Evolutionary conservation across 768 basidiomycete genomes (phyloP), one percentile per base, ranked within the genome.

Genomic region (Phanerodontia chrysosporium): DNA sequence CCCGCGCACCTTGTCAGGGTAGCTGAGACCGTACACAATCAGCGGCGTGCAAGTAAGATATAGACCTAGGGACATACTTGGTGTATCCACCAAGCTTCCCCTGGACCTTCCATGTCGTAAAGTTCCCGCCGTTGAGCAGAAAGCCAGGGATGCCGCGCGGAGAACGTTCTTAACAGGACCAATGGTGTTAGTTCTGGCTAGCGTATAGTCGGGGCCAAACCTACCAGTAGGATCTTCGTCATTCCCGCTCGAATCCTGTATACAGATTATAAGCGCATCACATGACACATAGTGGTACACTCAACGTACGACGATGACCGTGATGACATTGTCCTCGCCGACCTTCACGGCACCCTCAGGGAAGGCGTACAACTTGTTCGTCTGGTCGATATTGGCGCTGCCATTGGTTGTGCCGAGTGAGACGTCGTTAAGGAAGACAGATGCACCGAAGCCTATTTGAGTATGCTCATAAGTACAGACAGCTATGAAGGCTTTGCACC

Each of bases 131-230:
- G 56, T 84, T 77, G 18, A 93, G 78, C 65, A 78, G 69, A 74
- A 90, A 92, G 12, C 90, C 90, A 8, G 90, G 82, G 35, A 93
- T 78, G 1, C 91, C 92, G 21, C 91, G 84, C 25, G 90, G 87
- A 10, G 86, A 84, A 13, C 51, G 51, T 29, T 51, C 51, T 51
- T 45, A 18, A 24, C 44, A 45, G n/a, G 6, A 7, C 44, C 5
- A 45, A 45, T 7, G 44, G n/a, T 7, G 22, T 45, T 6, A n/a
- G 32, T 13, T n/a, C n/a, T n/a, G n/a, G n/a, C n/a, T n/a, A n/a
- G n/a, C n/a, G n/a, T n/a, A 9, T 27, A 25, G 30, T 16, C 18
- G 36, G n/a, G 45, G 22, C n/a, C 32, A 27, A 13, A 64, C 77
- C 60, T 55, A 83, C 84, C 62, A 63, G 76, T 77, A 22, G 72